Base-by-base conservation (phyloP, 495 filamentous ascomycete genomes). In the Lophiostoma macrostomum region DNA sequence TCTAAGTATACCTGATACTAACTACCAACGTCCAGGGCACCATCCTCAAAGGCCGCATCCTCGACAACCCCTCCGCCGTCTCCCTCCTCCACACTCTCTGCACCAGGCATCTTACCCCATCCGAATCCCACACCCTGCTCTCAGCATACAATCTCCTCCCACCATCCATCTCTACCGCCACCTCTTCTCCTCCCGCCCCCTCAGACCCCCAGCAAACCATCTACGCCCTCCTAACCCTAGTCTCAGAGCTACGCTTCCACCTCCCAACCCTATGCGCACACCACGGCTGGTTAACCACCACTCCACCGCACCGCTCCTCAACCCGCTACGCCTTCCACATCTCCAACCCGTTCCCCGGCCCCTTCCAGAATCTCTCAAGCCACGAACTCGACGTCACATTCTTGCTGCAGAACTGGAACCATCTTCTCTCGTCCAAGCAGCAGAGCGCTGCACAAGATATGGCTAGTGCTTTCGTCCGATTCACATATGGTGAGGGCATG, bases 381-480 rank as follows among this genome's bases (percentile, higher is more conserved):
- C 58, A 61, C 39, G 58, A 61, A 45, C 32, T 51, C 4, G 58
- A 61, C 32, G 41, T 61, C 22, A 44, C 32, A 2, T 38, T 44
- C 25, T 29, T 61, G 6, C 25, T 61, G 0, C 39, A 31, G 16
- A 50, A 36, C 20, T 51, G 42, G 6, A 19, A 27, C 4, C 25
- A 44, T 19, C 32, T n/a, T 3, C 20, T 56, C 14, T 14, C 43
- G 20, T 18, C 16, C 10, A 16, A 11, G 8, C 7, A 20, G 18
- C 27, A n/a, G 13, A n/a, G 14, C 8, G 23, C 23, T 13, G 32
- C 22, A 4, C 11, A 24, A 23, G 2, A 50, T 29, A 56, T 56
- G 51, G 42, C 50, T 4, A 47, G 52, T 40, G 24, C 5, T 4
- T 61, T 54, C 47, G 19, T 61, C 19, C 13, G 47, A 24, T 47